phyloP scores from a whole-genome alignment of 129 eudicot species.

The Erigeron canadensis region DNA sequence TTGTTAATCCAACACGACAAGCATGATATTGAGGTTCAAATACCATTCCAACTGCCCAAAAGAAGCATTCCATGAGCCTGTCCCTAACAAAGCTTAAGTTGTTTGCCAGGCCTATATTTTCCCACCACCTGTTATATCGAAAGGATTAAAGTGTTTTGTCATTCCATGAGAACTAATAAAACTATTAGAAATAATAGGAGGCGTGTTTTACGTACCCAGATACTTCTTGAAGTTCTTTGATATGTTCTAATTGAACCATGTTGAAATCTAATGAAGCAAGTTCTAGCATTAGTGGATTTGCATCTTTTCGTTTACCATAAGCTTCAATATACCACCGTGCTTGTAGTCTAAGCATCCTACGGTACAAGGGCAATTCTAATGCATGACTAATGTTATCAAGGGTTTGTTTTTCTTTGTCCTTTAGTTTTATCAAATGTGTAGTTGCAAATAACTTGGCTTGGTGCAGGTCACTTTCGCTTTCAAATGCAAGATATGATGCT shows the following conservation, averaged over 20 bases:
- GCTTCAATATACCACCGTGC: constrained; percentile 31
- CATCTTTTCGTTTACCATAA: constrained; percentile 17
- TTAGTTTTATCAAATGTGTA: constrained; percentile 17
- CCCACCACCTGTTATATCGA: constrained; percentile 41
- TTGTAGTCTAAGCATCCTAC: constrained; percentile 25
- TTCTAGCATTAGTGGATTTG: constrained; percentile 21
- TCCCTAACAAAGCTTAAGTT: constrained; percentile 49
- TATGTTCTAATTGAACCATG: constrained; percentile 21
- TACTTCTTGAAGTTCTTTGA: constrained; percentile 30
- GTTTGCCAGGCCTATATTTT: constrained; percentile 17
- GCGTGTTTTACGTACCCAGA: constrained; percentile 26
- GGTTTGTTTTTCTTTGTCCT: not conserved
- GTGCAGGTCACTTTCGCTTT: not conserved
- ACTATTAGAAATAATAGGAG: not conserved
- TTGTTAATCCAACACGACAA: constrained; percentile 25
- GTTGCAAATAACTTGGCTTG: not conserved
- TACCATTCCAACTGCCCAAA: constrained; percentile 36
- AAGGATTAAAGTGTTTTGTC: not conserved
- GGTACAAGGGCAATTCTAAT: constrained; percentile 29
- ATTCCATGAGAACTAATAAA: not conserved
- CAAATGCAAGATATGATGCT: constrained; percentile 2
- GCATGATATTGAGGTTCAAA: constrained; percentile 37
- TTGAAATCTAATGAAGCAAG: constrained; percentile 45
- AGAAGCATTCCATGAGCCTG: constrained; percentile 45
- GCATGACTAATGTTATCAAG: constrained; percentile 18